Evolutionary conservation across 495 filamentous ascomycete genomes (phyloP).

Genomic region (Podospora bellae-mahoneyi): DNA sequence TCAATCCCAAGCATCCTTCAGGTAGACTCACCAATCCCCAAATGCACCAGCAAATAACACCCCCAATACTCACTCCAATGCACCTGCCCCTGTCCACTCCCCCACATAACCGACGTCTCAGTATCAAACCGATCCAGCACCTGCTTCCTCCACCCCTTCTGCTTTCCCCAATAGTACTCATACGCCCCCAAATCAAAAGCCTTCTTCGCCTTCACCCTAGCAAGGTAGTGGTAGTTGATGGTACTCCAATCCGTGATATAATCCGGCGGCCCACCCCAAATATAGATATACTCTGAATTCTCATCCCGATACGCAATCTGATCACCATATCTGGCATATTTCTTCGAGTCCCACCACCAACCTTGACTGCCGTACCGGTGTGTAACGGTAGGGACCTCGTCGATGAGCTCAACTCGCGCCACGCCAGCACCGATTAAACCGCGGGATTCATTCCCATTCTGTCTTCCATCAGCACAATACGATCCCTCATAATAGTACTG

Average conservation of each 20-base stretch:
- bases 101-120: constrained; percentile 35
- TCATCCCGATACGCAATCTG: constrained; percentile 36
- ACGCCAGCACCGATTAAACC: constrained; percentile 36
- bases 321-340: constrained; percentile 35
- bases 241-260: constrained; percentile 19
- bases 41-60: constrained; percentile 34
- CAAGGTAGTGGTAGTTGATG: constrained; percentile 35
- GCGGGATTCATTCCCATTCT: constrained; percentile 32
- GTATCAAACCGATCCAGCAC: constrained; percentile 27
- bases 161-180: constrained; percentile 38
- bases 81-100: constrained; percentile 33
- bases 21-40: constrained; percentile 26
- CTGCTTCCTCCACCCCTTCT: constrained; percentile 30
- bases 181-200: constrained; percentile 35
- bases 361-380: constrained; percentile 30
- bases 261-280: constrained; percentile 35
- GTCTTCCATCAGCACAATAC: background rate
- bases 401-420: constrained; percentile 31
- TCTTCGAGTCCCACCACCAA: constrained; percentile 35
- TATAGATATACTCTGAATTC: constrained; percentile 35
- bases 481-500: background rate
- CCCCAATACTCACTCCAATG: constrained; percentile 31
- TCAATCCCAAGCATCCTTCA: background rate
- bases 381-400: constrained; percentile 34
- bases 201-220: constrained; percentile 32